Evolutionary conservation across 2,329 filamentous ascomycete genomes (phyloP).

Genomic region (Verticillium klebahnii): DNA sequence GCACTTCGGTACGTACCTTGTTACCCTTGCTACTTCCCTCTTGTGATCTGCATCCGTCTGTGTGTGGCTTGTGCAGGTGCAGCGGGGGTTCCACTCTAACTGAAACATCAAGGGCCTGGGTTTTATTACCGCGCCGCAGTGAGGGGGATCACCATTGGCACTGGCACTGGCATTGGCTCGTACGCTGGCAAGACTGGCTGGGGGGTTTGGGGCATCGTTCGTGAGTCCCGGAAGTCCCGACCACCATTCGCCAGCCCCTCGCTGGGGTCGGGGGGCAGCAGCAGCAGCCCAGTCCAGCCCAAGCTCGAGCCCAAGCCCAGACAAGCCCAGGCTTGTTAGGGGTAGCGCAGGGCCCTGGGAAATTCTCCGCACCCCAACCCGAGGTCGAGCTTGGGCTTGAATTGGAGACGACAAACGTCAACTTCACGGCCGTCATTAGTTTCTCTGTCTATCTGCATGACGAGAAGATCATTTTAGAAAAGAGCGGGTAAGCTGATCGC

Average conservation of each 20-base stretch:
- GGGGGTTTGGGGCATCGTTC: not conserved
- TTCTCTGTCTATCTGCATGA: too few species aligned
- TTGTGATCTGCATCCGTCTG: not conserved
- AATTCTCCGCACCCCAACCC: not conserved
- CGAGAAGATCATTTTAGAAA: not conserved
- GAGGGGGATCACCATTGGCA: not conserved
- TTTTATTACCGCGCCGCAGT: not conserved
- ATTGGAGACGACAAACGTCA: too few species aligned
- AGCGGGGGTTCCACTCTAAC: slow-evolving; percentile 8
- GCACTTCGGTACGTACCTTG: not conserved
- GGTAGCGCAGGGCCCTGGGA: not conserved
- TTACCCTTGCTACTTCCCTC: not conserved
- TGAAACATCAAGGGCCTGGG: slow-evolving; percentile 9
- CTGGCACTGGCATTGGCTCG: not conserved
- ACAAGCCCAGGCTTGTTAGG: not conserved
- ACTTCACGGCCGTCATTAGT: too few species aligned
- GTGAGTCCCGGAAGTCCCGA: not conserved
- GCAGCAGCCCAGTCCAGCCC: too few species aligned
- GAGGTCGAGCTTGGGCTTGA: not conserved
- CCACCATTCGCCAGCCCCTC: not conserved
- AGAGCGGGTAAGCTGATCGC: not conserved
- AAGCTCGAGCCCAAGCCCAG: too few species aligned
- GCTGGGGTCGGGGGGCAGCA: not conserved
- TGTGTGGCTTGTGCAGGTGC: slow-evolving; percentile 7
- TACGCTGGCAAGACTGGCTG: not conserved